phyloP scores from a whole-genome alignment of 768 basidiomycete species.

The Naganishia vishniacii region DNA sequence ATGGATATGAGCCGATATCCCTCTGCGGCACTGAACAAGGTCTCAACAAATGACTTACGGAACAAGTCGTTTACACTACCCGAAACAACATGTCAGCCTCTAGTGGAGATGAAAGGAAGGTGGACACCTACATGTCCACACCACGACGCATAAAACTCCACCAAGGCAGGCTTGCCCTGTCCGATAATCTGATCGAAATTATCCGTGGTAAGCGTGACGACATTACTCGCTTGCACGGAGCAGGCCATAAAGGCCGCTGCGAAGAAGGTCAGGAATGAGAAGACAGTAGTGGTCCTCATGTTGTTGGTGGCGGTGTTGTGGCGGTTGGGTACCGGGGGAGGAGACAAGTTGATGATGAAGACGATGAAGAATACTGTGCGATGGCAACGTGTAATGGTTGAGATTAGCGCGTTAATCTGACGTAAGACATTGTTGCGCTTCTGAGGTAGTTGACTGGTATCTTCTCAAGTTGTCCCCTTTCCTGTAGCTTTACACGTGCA shows the following conservation, averaged over 20 bases:
- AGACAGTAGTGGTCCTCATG: constrained; percentile 5
- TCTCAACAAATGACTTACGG: constrained; percentile 54
- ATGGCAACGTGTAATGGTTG: no score
- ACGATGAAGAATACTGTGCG: no score
- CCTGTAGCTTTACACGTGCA: no score
- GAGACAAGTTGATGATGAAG: no score
- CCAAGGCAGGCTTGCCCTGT: constrained; percentile 16
- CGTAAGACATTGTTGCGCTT: no score
- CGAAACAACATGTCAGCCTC: not conserved
- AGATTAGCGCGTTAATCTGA: no score
- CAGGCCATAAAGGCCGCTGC: constrained; percentile 57
- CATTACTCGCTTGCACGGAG: constrained; percentile 65
- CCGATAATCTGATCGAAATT: constrained; percentile 64
- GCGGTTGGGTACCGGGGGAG: no score
- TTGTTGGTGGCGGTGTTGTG: not conserved
- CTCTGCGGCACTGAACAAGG: not conserved
- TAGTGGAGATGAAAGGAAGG: not conserved
- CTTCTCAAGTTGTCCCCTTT: no score
- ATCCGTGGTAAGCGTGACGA: constrained; percentile 66
- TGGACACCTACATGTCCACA: constrained; percentile 14
- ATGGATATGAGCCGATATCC: no score
- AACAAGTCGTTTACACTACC: constrained; percentile 64
- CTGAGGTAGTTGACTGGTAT: no score
- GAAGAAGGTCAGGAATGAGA: constrained; percentile 37
- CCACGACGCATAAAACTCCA: constrained; percentile 21